Evolutionary conservation across 1,284 basidiomycete genomes (phyloP).

Genomic region (Meira nashicola): DNA sequence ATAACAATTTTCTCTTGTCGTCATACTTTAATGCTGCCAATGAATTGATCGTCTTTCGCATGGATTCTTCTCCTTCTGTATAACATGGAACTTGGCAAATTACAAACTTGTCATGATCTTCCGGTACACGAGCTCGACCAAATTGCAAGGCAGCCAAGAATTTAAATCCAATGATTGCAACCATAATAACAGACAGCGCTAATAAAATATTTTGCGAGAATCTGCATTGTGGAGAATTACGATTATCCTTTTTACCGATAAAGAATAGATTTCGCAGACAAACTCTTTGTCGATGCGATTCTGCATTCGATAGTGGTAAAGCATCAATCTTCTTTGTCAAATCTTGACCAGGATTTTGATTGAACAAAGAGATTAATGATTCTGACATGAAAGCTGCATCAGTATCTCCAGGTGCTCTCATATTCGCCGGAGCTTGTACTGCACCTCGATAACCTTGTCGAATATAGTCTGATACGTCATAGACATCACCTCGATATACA

Average conservation of each 20-base stretch:
- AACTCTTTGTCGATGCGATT: slow-evolving; percentile 72
- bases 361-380: slow-evolving; percentile 74
- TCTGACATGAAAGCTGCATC: slow-evolving; percentile 72
- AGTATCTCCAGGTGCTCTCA: slow-evolving; percentile 60
- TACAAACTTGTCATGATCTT: slow-evolving; percentile 96
- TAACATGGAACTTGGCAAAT: slow-evolving; percentile 98
- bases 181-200: slow-evolving; percentile 84
- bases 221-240: slow-evolving; percentile 81
- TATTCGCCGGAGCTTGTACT: slow-evolving; percentile 62
- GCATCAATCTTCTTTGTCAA: slow-evolving; percentile 72
- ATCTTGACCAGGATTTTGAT: slow-evolving; percentile 73
- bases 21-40: slow-evolving; percentile 91
- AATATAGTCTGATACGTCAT: slow-evolving; percentile 77
- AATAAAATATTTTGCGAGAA: slow-evolving; percentile 91
- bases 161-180: slow-evolving; percentile 94
- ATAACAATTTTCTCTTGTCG: slow-evolving; percentile 91
- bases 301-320: slow-evolving; percentile 64
- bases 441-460: slow-evolving; percentile 49
- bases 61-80: slow-evolving; percentile 84
- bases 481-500: slow-evolving; percentile 77
- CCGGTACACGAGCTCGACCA: slow-evolving; percentile 73
- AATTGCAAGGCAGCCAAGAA: slow-evolving; percentile 93
- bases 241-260: slow-evolving; percentile 84
- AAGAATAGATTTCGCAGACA: slow-evolving; percentile 90
- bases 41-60: slow-evolving; percentile 87